Conservation (phyloP, 208 protist genomes). For the Leishmania gerbilli region DNA sequence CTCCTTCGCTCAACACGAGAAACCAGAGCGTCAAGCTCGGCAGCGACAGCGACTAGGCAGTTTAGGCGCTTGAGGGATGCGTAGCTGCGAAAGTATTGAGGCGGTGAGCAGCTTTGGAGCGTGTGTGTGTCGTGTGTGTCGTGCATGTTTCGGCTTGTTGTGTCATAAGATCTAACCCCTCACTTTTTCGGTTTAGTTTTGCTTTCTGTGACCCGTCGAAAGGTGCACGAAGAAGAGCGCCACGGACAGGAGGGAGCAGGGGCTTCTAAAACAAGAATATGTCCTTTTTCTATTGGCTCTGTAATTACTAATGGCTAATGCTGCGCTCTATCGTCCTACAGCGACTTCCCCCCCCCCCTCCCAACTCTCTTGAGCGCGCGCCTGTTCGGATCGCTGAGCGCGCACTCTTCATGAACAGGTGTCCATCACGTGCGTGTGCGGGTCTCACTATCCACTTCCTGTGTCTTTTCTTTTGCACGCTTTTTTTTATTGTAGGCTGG, state of each 20-base stretch:
- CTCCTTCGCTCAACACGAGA: constrained; percentile 49
- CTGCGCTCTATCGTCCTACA: background rate
- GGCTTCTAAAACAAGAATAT: background rate
- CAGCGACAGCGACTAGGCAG: constrained; percentile 68
- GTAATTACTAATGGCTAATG: constrained; percentile 6
- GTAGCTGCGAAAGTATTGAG: background rate
- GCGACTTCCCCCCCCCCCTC: background rate
- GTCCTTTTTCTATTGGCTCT: background rate
- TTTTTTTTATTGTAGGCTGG: background rate
- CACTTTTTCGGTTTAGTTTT: too few relatives aligned
- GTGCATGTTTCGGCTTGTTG: background rate
- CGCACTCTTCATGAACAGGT: background rate
- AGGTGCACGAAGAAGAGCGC: background rate
- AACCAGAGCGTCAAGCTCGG: constrained; percentile 72
- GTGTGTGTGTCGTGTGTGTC: background rate
- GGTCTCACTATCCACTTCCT: background rate
- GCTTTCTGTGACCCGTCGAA: too few relatives aligned
- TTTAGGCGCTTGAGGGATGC: background rate
- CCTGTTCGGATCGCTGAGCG: background rate
- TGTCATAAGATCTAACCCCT: background rate
- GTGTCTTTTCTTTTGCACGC: background rate
- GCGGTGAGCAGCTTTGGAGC: background rate
- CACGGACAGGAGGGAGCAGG: background rate
- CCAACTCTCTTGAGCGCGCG: background rate
- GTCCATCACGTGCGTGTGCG: background rate